These are phyloP conservation scores for Iris pallida DNA, from an alignment of 116 monocot species.

Conservation along the genomic window DNA sequence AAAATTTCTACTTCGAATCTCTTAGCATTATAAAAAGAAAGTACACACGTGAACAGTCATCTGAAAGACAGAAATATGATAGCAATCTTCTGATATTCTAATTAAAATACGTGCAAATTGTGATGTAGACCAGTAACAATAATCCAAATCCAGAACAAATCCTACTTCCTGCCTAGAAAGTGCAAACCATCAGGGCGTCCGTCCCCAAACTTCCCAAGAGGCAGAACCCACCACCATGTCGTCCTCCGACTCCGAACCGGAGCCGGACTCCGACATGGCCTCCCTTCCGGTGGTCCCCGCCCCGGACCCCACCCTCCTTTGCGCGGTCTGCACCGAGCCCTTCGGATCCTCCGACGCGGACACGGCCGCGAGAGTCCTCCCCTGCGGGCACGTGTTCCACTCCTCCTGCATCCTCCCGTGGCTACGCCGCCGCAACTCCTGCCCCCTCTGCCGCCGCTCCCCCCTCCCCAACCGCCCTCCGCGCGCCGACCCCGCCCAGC, in stretches of 20 bases:
- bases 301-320: conserved; percentile 3
- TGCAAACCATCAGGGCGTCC: too few species aligned
- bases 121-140: too few species aligned
- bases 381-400: conserved; percentile 55
- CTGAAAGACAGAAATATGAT: too few species aligned
- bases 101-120: too few species aligned
- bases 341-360: conserved; percentile 2
- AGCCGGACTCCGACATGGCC: background rate
- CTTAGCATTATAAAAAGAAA: too few species aligned
- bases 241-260: conserved; percentile 5
- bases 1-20: too few species aligned
- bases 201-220: too few species aligned
- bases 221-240: background rate
- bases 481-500: too few species aligned
- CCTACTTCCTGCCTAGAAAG: too few species aligned
- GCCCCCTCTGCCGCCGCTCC: conserved; percentile 48
- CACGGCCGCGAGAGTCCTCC: conserved; percentile 27
- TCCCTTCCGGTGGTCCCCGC: conserved; percentile 3
- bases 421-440: conserved; percentile 50
- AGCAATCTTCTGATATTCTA: too few species aligned
- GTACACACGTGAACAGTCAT: too few species aligned
- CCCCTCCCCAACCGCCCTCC: background rate
- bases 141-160: too few species aligned
- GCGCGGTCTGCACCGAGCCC: conserved; percentile 15
- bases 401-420: conserved; percentile 49